Percentiles rank a stretch among this genome's conserved stretches.
Conservation (phyloP, 2,329 filamentous ascomycete genomes). For the Talaromyces piceae region DNA sequence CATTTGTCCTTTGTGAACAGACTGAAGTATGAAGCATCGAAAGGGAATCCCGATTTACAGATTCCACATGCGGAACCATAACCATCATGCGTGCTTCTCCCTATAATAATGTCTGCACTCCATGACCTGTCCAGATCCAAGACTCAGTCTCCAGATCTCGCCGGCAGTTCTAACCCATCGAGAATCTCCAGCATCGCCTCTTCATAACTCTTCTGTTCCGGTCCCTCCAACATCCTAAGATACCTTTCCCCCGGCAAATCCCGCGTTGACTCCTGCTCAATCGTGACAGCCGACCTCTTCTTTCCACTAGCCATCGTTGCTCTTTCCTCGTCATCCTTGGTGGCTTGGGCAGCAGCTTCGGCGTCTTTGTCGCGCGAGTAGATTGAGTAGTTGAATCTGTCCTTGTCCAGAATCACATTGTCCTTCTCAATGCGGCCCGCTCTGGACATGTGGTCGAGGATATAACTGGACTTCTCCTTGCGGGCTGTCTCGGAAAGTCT, state of each 20-base stretch:
- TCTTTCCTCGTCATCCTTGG: neutral
- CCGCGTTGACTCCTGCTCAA: neutral
- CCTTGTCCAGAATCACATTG: neutral
- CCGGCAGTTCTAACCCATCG: slow-evolving; percentile 7
- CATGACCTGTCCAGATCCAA: neutral
- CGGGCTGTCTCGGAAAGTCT: too few relatives aligned
- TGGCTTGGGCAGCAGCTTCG: neutral
- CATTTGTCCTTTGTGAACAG: too few relatives aligned
- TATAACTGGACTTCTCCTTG: neutral
- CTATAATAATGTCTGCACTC: neutral
- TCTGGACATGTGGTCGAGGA: neutral
- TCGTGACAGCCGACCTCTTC: neutral
- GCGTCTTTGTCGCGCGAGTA: neutral
- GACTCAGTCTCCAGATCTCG: neutral
- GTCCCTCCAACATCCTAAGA: neutral
- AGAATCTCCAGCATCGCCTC: slow-evolving; percentile 8
- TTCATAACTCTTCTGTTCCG: slow-evolving; percentile 7
- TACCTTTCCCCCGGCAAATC: neutral
- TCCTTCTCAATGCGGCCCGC: neutral
- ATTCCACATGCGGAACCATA: neutral
- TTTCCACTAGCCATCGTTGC: neutral
- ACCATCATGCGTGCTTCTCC: neutral
- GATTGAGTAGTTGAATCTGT: neutral
- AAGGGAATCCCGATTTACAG: too few relatives aligned
- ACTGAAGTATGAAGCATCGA: too few relatives aligned